phyloP scores from a whole-genome alignment of 352 stramenopile genomes.

The Globisporangium sylvaticum region DNA sequence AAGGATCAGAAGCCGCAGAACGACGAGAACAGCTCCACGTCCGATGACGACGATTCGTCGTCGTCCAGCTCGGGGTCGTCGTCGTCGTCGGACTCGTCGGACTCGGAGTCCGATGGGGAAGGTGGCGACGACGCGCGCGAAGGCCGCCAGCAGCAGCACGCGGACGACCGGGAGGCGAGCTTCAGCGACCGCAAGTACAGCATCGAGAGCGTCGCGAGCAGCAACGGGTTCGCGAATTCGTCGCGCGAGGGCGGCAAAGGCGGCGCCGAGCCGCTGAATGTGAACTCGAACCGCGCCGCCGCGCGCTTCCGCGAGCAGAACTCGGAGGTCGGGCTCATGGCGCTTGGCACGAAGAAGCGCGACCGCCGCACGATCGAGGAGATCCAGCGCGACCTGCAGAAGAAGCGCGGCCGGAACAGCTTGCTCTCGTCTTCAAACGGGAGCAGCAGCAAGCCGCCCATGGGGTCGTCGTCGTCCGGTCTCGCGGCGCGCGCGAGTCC shows the following conservation, averaged over 20 bases:
- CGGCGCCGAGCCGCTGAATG: constrained; percentile 45
- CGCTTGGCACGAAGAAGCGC: constrained; percentile 80
- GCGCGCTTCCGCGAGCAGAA: constrained; percentile 64
- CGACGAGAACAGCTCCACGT: constrained; percentile 50
- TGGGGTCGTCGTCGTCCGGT: constrained; percentile 3
- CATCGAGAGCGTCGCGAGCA: constrained; percentile 26
- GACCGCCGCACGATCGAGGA: constrained; percentile 87
- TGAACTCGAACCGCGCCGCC: constrained; percentile 67
- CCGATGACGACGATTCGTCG: constrained; percentile 71
- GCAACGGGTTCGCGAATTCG: constrained; percentile 17
- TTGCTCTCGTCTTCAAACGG: constrained; percentile 10
- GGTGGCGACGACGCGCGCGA: constrained; percentile 15
- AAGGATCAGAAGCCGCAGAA: constrained; percentile 34
- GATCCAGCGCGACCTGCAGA: constrained; percentile 78
- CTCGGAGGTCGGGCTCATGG: constrained; percentile 51
- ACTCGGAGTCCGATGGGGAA: constrained; percentile 71
- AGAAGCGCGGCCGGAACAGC: constrained; percentile 36
- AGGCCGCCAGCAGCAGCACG: constrained; percentile 9
- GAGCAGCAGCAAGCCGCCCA: background rate
- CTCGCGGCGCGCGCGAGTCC: constrained; percentile 42
- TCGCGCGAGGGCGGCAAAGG: background rate
- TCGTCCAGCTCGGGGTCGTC: constrained; percentile 68
- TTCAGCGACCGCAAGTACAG: constrained; percentile 31
- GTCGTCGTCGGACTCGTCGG: constrained; percentile 71
- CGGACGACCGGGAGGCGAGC: constrained; percentile 5